A percentile compares a stretch with the other conserved stretches of the same genome.
These are phyloP conservation scores for Fomes fomentarius DNA, from an alignment of 1,284 basidiomycete species.

Conservation along the genomic window DNA sequence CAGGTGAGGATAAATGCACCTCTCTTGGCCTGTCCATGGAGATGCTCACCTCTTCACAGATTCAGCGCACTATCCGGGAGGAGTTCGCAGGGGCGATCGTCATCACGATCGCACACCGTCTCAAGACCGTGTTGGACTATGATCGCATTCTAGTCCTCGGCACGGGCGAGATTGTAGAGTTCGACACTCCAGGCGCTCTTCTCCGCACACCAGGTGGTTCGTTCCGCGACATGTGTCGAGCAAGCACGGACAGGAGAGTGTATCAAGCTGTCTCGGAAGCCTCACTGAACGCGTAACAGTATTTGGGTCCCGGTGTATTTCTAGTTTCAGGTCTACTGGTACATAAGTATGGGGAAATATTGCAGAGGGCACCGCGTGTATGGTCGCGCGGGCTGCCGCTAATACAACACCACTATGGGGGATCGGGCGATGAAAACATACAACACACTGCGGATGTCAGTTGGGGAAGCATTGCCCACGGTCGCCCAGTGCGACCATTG, in stretches of 20 bases:
- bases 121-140: conserved; percentile 79
- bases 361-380: background rate
- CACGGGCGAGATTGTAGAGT: conserved; percentile 67
- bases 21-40: background rate
- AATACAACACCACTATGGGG: too few species aligned
- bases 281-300: background rate
- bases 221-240: conserved; percentile 74
- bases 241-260: conserved; percentile 59
- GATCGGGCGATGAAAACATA: too few species aligned
- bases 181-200: conserved; percentile 71
- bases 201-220: conserved; percentile 57
- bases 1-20: conserved; percentile 42
- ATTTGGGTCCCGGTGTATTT: conserved; percentile 4
- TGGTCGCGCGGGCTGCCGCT: background rate
- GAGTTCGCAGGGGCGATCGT: conserved; percentile 76
- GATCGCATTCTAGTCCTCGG: conserved; percentile 82
- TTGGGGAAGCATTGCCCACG: too few species aligned
- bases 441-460: too few species aligned
- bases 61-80: conserved; percentile 80
- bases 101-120: conserved; percentile 82
- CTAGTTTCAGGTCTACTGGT: background rate
- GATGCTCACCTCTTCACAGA: conserved; percentile 40
- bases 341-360: background rate
- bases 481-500: too few species aligned
- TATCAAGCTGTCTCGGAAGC: conserved; percentile 17